Evolutionary conservation across 176 grass and related monocot species (phyloP), one percentile per base, ranked within the genome.

Genomic region (Carex myosuroides): DNA sequence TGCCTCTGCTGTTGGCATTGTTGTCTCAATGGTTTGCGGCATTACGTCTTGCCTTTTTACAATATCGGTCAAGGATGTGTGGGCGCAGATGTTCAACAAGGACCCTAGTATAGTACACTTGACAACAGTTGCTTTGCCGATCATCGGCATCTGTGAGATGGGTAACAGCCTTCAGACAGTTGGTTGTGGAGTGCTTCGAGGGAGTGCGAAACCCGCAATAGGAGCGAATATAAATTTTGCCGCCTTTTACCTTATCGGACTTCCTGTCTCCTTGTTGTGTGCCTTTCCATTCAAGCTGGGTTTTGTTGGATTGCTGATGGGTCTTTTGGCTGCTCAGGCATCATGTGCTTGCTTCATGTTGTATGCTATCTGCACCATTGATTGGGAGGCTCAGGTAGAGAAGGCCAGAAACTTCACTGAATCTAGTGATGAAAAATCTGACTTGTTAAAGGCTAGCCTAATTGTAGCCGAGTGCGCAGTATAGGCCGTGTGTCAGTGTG

Each of bases 131-230:
- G 94, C 85, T 82, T 86, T 97, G 83, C 92, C 92, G 12, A 87
- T 94, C 6, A 80, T 97, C 13, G 94, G 94, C n/a, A 70, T 88
- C 4, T 91, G 92, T 29, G 94, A 97, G 87, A 88, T 97, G 5
- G 94, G 94, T 0, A 97, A 97, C 83, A 94, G 92, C 77, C 90
- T 92, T 54, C 94, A 97, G 87, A 97, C 94, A 55, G 88, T 88
- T 13, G 92, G 94, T 13, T 91, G 90, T 68, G 92, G 92, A 59
- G 92, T 97, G 83, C 92, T 97, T 44, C 85, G 94, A 16, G 94
- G 92, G 35, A 92, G 89, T 72, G 94, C 92, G 17, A 84, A 89
- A 48, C 90, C 87, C 5, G 80, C 76, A 10, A 60, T 80, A 52
- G 92, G 85, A 4, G 92, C 94, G 13, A 65, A 90, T 60, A 92